A percentile compares a stretch with the other conserved stretches of the same genome.
phyloP scores from a whole-genome alignment of 2,329 filamentous ascomycete species.

The Epichloe scottii region DNA sequence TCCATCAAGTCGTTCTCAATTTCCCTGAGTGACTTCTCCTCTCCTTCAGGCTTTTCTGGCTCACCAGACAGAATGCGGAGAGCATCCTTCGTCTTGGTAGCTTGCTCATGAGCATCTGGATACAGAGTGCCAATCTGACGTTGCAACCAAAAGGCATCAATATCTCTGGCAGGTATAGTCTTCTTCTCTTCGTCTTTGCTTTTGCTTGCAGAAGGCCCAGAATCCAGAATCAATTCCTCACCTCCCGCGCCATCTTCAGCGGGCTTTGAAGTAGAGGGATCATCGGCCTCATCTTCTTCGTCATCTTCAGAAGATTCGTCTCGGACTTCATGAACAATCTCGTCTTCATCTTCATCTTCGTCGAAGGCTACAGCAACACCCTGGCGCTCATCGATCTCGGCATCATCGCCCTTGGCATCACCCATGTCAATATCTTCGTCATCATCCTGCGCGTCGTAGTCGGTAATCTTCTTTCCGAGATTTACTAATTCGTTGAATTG shows the following conservation, averaged over 20 bases:
- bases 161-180: constrained; percentile 69
- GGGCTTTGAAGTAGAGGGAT: constrained; percentile 10
- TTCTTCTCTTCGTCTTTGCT: constrained; percentile 42
- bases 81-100: constrained; percentile 80
- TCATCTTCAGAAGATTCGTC: constrained; percentile 80
- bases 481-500: constrained; percentile 97
- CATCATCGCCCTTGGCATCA: constrained; percentile 48
- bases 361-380: constrained; percentile 97
- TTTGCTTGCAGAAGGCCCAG: constrained; percentile 35
- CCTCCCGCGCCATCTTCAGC: constrained; percentile 44
- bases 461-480: constrained; percentile 95
- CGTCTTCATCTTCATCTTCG: constrained; percentile 73
- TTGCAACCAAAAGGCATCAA: constrained; percentile 96
- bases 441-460: constrained; percentile 93
- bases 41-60: constrained; percentile 55
- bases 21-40: constrained; percentile 77
- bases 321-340: constrained; percentile 70
- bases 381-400: constrained; percentile 83
- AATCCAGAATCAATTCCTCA: constrained; percentile 78
- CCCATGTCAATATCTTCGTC: constrained; percentile 75
- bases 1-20: constrained; percentile 99
- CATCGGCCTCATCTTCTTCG: constrained; percentile 41
- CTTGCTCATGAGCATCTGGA: constrained; percentile 81
- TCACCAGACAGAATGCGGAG: constrained; percentile 71
- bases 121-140: constrained; percentile 82